These are phyloP conservation scores for Samsoniella hepiali DNA, from an alignment of 2,329 filamentous ascomycete species.

Conservation along the genomic window DNA sequence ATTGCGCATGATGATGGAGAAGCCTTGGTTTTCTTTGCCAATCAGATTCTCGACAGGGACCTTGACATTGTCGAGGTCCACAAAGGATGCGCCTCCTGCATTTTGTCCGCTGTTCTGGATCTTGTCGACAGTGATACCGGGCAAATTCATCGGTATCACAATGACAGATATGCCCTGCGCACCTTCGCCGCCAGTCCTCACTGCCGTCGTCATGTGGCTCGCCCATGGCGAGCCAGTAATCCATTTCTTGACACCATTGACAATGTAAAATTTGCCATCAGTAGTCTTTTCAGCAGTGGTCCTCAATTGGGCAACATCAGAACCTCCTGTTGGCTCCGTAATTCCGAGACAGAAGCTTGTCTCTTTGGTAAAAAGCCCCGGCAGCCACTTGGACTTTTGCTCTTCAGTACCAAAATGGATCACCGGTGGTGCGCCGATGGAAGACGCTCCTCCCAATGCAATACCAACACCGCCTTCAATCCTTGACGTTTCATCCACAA, in stretches of 20 bases:
- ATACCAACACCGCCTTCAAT: constrained; percentile 56
- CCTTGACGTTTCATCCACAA: constrained; percentile 53
- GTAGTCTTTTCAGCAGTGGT: constrained; percentile 51
- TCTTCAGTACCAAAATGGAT: constrained; percentile 58
- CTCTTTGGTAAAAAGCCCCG: constrained; percentile 54
- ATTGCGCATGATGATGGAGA: constrained; percentile 57
- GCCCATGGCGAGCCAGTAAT: constrained; percentile 62
- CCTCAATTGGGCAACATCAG: constrained; percentile 61
- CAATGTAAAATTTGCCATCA: constrained; percentile 52
- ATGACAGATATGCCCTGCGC: constrained; percentile 54
- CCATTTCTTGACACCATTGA: constrained; percentile 68
- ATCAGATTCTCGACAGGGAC: constrained; percentile 53
- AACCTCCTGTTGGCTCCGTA: constrained; percentile 60
- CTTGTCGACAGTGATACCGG: constrained; percentile 50
- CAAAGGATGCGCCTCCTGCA: constrained; percentile 57
- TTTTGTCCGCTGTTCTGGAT: constrained; percentile 66
- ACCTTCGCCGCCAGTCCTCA: constrained; percentile 55
- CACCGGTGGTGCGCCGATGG: constrained; percentile 62
- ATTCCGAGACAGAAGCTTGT: constrained; percentile 62
- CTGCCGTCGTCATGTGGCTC: constrained; percentile 60
- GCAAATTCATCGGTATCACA: constrained; percentile 49
- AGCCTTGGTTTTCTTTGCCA: constrained; percentile 53
- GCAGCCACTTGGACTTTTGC: constrained; percentile 56
- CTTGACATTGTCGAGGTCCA: constrained; percentile 53
- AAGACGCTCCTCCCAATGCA: constrained; percentile 56